Percentiles rank a stretch among this genome's conserved stretches.
Conservation (phyloP, 495 filamentous ascomycete species). For the Parathielavia appendiculata region DNA sequence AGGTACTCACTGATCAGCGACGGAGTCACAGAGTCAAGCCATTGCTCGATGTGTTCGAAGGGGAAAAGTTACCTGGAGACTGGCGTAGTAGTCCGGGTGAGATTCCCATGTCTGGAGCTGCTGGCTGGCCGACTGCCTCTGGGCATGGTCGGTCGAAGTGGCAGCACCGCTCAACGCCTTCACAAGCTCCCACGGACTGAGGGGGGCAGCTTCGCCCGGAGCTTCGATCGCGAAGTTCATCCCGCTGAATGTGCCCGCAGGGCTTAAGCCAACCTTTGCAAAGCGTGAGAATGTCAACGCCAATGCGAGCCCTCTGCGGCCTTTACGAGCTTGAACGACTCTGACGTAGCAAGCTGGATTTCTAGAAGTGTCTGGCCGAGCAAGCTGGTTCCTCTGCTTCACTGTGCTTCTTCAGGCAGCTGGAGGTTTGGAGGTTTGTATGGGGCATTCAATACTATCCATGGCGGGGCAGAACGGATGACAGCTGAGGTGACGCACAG, state of each 20-base stretch:
- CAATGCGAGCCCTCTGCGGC: neutral
- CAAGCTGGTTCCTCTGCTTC: too few species aligned
- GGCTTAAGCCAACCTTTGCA: neutral
- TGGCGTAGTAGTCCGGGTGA: slow-evolving; percentile 65
- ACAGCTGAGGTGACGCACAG: too few species aligned
- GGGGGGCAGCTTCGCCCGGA: slow-evolving; percentile 49
- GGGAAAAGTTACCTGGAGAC: slow-evolving; percentile 59
- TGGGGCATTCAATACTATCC: too few species aligned
- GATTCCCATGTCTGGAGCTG: slow-evolving; percentile 86
- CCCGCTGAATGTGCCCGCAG: neutral
- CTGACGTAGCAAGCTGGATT: neutral
- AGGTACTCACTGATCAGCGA: slow-evolving; percentile 3
- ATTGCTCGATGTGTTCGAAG: neutral
- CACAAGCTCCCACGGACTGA: slow-evolving; percentile 61
- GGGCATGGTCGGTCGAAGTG: slow-evolving; percentile 64
- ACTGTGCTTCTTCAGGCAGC: neutral
- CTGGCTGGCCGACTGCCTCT: slow-evolving; percentile 70
- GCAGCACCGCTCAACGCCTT: slow-evolving; percentile 69
- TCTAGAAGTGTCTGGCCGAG: neutral
- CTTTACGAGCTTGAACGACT: neutral
- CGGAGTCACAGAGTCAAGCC: neutral
- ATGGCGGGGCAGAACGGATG: too few species aligned
- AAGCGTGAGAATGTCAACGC: neutral
- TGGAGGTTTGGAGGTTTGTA: neutral
- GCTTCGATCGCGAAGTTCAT: slow-evolving; percentile 54